phyloP scores from a whole-genome alignment of 2,329 filamentous ascomycete species.

The Calonectria ilicicola region DNA sequence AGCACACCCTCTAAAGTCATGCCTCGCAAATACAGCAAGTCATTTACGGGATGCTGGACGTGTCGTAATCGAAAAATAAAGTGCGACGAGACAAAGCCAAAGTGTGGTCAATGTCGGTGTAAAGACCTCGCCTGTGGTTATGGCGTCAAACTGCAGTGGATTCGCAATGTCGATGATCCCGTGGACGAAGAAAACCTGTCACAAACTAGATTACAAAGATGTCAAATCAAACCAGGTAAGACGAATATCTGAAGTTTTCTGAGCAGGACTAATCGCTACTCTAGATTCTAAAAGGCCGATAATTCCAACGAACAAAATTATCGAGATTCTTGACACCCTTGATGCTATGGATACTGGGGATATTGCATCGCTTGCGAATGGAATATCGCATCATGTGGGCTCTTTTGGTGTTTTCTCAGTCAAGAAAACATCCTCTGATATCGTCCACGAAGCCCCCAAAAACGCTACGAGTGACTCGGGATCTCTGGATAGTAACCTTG shows the following conservation, averaged over 20 bases:
- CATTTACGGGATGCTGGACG: conserved; percentile 6
- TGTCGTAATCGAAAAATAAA: background rate
- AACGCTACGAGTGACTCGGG: background rate
- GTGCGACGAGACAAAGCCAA: background rate
- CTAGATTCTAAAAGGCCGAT: background rate
- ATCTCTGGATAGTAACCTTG: background rate
- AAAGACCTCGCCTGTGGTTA: background rate
- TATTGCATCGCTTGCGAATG: background rate
- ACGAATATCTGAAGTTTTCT: background rate
- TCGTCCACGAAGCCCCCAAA: background rate
- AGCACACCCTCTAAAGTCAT: background rate
- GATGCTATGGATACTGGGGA: background rate
- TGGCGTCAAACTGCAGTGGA: background rate
- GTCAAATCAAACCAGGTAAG: background rate
- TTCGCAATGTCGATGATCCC: background rate
- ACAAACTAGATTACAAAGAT: background rate
- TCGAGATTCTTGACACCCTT: background rate
- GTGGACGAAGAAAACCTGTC: background rate
- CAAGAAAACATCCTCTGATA: background rate
- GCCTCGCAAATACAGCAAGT: background rate
- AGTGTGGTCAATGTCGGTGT: background rate
- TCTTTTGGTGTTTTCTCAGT: background rate
- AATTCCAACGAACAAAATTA: background rate
- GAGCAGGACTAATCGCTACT: too few species aligned
- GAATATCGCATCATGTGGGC: background rate